These are phyloP conservation scores for Colletotrichum costaricense DNA, from an alignment of 2,329 filamentous ascomycete species.

Conservation along the genomic window DNA sequence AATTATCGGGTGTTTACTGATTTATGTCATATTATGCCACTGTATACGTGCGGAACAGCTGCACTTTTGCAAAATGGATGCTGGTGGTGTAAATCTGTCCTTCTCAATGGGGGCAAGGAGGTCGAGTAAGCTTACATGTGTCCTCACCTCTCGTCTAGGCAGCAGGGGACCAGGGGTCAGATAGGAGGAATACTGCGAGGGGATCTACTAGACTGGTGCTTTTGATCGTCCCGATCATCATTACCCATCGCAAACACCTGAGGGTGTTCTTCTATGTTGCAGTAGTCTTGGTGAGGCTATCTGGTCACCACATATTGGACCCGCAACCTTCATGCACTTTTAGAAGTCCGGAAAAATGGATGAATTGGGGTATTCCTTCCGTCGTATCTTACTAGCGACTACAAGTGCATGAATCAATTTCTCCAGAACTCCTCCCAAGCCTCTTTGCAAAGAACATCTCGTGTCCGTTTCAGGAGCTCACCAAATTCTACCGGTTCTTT, in stretches of 20 bases:
- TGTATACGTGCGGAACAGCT: neutral
- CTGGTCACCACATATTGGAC: too few relatives aligned
- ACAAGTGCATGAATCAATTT: neutral
- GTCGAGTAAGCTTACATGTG: neutral
- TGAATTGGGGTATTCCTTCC: too few relatives aligned
- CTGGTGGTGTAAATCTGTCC: neutral
- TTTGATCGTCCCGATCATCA: neutral
- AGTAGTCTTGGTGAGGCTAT: too few relatives aligned
- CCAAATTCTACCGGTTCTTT: conserved; percentile 34
- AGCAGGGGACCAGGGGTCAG: neutral
- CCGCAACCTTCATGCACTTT: too few relatives aligned
- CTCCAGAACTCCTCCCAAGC: conserved; percentile 1
- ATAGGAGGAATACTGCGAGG: neutral
- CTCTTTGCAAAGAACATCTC: conserved; percentile 37
- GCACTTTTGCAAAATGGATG: neutral
- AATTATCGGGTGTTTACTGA: neutral
- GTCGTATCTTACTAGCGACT: too few relatives aligned
- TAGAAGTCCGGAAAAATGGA: too few relatives aligned
- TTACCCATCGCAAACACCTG: neutral
- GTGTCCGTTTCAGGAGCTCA: conserved; percentile 34
- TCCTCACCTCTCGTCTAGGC: neutral
- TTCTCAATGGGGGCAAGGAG: neutral
- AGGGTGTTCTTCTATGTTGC: too few relatives aligned
- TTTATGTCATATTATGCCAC: neutral
- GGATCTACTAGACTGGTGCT: neutral